A percentile compares a stretch with the other conserved stretches of the same genome.
Conservation (phyloP, 2,329 filamentous ascomycete species). For the Talaromyces pinophilus region DNA sequence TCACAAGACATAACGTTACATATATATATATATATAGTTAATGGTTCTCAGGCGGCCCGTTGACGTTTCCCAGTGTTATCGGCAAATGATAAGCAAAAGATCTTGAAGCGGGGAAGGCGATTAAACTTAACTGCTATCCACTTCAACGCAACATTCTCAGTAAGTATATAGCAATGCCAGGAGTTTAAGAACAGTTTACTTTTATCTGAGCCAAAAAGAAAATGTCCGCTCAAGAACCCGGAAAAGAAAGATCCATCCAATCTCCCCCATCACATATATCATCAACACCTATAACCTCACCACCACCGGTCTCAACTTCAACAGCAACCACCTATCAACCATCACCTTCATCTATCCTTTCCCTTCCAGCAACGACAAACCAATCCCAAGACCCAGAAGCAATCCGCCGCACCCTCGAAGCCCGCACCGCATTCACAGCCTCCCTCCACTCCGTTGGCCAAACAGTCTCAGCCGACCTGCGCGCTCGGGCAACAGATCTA, state of each 20-base stretch:
- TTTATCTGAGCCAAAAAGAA: neutral
- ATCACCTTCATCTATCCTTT: slow-evolving; percentile 22
- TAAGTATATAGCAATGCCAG: neutral
- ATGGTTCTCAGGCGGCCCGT: neutral
- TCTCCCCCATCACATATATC: neutral
- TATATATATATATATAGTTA: neutral
- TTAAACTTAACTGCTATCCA: neutral
- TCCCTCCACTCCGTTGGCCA: slow-evolving; percentile 47
- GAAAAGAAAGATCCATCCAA: neutral
- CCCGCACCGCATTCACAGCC: slow-evolving; percentile 47
- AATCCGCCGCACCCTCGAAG: slow-evolving; percentile 41
- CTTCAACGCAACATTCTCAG: neutral
- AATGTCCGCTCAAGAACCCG: slow-evolving; percentile 5
- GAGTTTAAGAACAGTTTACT: too few relatives aligned
- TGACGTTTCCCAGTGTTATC: neutral
- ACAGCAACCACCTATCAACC: slow-evolving; percentile 13
- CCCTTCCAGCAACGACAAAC: slow-evolving; percentile 25
- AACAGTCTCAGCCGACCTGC: slow-evolving; percentile 56
- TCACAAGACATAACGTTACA: neutral
- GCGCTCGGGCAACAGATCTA: slow-evolving; percentile 57
- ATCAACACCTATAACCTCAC: slow-evolving; percentile 14
- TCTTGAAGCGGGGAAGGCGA: neutral
- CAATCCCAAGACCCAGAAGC: slow-evolving; percentile 18
- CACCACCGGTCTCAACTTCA: neutral
- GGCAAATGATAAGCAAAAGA: slow-evolving; percentile 13